These are phyloP conservation scores for Eutrema salsugineum DNA, from an alignment of 441 rosid species.

Conservation along the genomic window DNA sequence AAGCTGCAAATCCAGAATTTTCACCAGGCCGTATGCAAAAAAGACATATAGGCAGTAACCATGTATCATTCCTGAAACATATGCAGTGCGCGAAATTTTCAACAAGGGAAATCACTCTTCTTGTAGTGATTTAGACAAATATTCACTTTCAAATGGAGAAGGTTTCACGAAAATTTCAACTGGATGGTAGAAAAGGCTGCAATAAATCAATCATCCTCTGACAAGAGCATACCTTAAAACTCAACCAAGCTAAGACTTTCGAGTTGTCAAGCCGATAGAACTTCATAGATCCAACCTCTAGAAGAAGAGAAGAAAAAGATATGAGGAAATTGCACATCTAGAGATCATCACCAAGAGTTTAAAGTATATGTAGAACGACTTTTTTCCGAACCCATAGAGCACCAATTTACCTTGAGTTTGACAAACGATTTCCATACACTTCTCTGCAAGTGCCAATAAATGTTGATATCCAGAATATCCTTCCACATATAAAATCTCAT, in stretches of 20 bases:
- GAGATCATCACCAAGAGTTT: neutral
- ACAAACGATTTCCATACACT: constrained; percentile 76
- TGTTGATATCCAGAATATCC: constrained; percentile 71
- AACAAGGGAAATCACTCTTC: neutral
- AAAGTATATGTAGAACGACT: too few species aligned
- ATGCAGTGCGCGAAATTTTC: neutral
- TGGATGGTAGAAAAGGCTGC: neutral
- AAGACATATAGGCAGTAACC: neutral
- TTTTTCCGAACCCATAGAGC: neutral
- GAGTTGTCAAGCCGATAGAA: constrained; percentile 84
- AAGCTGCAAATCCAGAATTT: neutral
- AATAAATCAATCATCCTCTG: neutral
- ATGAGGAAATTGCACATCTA: neutral
- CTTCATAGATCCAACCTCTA: constrained; percentile 75
- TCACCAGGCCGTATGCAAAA: neutral
- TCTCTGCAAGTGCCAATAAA: constrained; percentile 57
- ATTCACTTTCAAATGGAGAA: neutral
- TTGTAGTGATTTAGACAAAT: neutral
- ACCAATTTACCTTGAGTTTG: constrained; percentile 65
- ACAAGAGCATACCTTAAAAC: constrained; percentile 56
- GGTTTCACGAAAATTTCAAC: neutral
- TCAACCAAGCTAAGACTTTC: constrained; percentile 79
- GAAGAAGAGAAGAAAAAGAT: constrained; percentile 22
- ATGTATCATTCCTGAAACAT: neutral
- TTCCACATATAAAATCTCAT: constrained; percentile 67